Percentiles rank a stretch among this genome's conserved stretches.
Conservation (phyloP, 2,329 filamentous ascomycete species). For the Blastomyces emzantsi region DNA sequence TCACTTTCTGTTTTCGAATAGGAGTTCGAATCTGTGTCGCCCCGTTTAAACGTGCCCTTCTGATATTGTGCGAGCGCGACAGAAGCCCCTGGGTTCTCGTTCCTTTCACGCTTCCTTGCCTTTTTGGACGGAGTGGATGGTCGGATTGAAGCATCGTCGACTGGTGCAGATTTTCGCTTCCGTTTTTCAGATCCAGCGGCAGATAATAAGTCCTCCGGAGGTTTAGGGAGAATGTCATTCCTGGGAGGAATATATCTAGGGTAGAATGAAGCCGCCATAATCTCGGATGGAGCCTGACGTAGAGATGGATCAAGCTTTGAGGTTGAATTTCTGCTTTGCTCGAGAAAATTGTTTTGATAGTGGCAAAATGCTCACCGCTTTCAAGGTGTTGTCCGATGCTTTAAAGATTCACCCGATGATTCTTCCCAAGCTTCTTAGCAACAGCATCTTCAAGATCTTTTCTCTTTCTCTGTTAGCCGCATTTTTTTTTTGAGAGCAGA, state of each 20-base stretch:
- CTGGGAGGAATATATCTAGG: constrained; percentile 39
- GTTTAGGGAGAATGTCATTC: background rate
- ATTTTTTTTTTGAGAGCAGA: background rate
- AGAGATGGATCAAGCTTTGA: background rate
- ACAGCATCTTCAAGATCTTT: background rate
- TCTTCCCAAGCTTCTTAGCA: background rate
- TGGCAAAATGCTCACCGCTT: constrained; percentile 18
- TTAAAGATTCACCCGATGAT: background rate
- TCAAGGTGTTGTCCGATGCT: background rate
- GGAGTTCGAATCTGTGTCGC: background rate
- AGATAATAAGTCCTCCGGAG: background rate
- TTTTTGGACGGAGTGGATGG: constrained; percentile 17
- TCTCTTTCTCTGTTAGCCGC: background rate
- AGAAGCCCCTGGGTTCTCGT: constrained; percentile 20
- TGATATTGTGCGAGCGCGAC: background rate
- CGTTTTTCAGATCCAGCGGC: constrained; percentile 14
- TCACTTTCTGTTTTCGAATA: constrained; percentile 3
- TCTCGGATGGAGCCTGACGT: constrained; percentile 7
- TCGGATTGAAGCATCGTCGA: background rate
- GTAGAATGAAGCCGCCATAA: constrained; percentile 42
- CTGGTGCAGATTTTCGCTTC: constrained; percentile 15
- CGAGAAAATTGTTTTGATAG: background rate
- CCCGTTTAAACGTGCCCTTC: background rate
- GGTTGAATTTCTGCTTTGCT: background rate
- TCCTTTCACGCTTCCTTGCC: constrained; percentile 33